Percentiles rank a stretch among this genome's conserved stretches.
phyloP scores from a whole-genome alignment of 345 rosid genomes.

The Hevea brasiliensis region DNA sequence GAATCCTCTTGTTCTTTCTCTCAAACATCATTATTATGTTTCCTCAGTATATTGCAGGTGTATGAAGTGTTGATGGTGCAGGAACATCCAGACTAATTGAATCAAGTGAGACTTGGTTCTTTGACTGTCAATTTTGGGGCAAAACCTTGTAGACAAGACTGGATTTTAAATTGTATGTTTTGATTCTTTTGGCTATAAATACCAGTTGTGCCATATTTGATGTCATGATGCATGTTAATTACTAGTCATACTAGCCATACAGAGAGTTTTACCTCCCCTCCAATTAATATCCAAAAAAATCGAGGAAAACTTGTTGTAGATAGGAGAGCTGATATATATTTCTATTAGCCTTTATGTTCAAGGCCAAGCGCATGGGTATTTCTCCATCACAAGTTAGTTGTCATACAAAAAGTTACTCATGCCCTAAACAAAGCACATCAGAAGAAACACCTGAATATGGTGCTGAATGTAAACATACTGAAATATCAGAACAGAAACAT shows the following conservation, averaged over 20 bases:
- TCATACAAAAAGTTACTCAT: constrained; percentile 10
- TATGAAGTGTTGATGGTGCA: neutral
- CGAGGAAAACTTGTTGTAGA: neutral
- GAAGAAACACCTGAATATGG: constrained; percentile 5
- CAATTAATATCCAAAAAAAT: neutral
- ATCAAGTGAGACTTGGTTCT: neutral
- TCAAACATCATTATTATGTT: neutral
- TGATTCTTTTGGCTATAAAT: neutral
- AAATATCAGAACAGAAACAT: neutral
- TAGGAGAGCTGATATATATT: constrained; percentile 10
- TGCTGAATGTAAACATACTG: neutral
- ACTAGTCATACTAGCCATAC: neutral
- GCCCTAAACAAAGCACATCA: constrained; percentile 2
- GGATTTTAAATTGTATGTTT: neutral
- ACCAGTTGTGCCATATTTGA: neutral
- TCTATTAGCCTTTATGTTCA: constrained; percentile 4
- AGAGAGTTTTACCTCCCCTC: neutral
- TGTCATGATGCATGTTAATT: neutral
- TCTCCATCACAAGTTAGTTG: constrained; percentile 21
- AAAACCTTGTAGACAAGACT: neutral
- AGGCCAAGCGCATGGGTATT: constrained; percentile 17
- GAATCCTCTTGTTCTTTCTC: neutral
- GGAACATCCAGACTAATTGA: neutral
- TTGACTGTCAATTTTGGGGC: neutral
- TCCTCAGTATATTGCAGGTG: constrained; percentile 7